Percentiles rank a stretch among this genome's conserved stretches.
Conservation (phyloP, 2,329 filamentous ascomycete genomes). For the Fusarium beomiforme region DNA sequence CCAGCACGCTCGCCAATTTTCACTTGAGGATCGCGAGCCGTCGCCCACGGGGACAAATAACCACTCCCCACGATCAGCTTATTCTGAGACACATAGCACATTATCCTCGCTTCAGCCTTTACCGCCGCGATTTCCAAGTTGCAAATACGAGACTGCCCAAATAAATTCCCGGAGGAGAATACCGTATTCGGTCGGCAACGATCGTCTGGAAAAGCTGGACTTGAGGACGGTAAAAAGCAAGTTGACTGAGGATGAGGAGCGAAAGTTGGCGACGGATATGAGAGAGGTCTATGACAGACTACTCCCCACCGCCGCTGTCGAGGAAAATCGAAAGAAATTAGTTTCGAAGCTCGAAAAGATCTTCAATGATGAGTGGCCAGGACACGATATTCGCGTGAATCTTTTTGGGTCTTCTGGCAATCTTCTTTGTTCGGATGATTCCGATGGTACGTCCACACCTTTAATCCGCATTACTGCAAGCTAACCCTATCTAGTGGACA, state of each 20-base stretch:
- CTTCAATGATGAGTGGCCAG: conserved; percentile 91
- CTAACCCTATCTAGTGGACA: conserved; percentile 74
- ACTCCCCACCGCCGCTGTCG: conserved; percentile 82
- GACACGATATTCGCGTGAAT: conserved; percentile 87
- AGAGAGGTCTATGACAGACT: conserved; percentile 84
- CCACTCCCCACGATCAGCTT: conserved; percentile 89
- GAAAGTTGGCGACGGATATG: conserved; percentile 83
- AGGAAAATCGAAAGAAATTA: conserved; percentile 77
- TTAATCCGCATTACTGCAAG: background rate
- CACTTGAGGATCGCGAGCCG: conserved; percentile 79
- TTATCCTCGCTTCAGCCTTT: conserved; percentile 74
- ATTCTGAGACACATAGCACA: conserved; percentile 85
- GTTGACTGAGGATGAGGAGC: conserved; percentile 77
- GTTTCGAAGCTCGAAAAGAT: conserved; percentile 89
- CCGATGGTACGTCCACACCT: conserved; percentile 77
- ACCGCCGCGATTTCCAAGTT: conserved; percentile 69
- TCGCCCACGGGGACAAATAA: conserved; percentile 81
- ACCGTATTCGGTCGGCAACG: conserved; percentile 88
- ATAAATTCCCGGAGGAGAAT: conserved; percentile 86
- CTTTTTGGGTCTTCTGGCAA: conserved; percentile 99
- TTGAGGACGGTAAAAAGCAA: conserved; percentile 77
- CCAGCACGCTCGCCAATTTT: conserved; percentile 85
- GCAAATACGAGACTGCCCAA: conserved; percentile 89
- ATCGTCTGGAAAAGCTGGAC: conserved; percentile 77
- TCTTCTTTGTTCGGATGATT: conserved; percentile 91